These are phyloP conservation scores for Tetrapisispora phaffii DNA, from an alignment of 805 yeast genomes.

Conservation along the genomic window DNA sequence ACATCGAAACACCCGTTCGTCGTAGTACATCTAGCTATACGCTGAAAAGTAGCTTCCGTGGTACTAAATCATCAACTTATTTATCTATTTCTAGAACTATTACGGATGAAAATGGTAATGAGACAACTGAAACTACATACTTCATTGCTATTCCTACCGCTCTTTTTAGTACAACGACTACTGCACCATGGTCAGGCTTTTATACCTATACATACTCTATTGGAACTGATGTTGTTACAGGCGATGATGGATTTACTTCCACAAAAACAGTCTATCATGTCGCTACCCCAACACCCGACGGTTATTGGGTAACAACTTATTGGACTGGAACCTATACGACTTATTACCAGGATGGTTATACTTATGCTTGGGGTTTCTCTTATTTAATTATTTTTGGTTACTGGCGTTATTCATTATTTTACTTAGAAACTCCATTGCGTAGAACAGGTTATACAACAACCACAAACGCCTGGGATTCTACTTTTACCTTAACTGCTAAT, in stretches of 20 bases:
- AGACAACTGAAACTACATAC: neutral
- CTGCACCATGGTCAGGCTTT: neutral
- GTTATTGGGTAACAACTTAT: neutral
- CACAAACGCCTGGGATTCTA: no score
- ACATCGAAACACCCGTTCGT: constrained; percentile 7
- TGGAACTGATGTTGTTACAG: neutral
- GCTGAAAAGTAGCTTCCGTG: neutral
- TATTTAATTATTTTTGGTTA: neutral
- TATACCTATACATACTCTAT: constrained; percentile 2
- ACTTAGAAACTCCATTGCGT: neutral
- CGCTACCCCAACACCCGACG: constrained; percentile 3
- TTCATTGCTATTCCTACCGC: neutral
- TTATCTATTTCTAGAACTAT: neutral
- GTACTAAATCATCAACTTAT: neutral
- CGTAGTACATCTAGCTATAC: neutral
- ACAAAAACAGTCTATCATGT: constrained; percentile 5
- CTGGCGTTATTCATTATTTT: neutral
- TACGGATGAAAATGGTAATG: neutral
- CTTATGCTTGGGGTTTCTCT: neutral
- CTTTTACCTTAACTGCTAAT: no score
- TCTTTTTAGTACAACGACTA: neutral
- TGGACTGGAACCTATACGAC: neutral
- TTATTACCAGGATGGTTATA: neutral
- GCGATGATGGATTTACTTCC: neutral
- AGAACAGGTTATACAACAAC: neutral